phyloP scores from a whole-genome alignment of 2,329 filamentous ascomycete genomes.

The Sporothrix humicola region DNA sequence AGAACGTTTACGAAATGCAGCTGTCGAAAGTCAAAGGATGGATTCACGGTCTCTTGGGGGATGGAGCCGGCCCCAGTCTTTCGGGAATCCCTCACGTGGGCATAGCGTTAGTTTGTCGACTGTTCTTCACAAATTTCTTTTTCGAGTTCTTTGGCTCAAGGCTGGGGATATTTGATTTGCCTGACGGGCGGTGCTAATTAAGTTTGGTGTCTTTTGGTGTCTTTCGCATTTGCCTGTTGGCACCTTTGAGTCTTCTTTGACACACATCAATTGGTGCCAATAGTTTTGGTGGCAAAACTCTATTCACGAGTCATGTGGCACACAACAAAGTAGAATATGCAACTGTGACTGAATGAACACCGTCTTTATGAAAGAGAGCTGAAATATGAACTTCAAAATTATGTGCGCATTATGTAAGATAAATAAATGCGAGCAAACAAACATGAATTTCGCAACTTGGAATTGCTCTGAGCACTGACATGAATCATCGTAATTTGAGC shows the following conservation, averaged over 20 bases:
- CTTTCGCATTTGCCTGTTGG: no score
- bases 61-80: not conserved
- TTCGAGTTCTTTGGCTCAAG: not conserved
- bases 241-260: no score
- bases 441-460: no score
- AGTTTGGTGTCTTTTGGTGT: no score
- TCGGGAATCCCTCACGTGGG: not conserved
- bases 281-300: no score
- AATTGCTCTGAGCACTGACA: not conserved
- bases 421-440: no score
- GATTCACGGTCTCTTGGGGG: not conserved
- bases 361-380: no score
- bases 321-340: not conserved
- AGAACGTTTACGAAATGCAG: not conserved
- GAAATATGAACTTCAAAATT: no score
- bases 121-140: not conserved
- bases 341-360: not conserved
- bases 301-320: not conserved
- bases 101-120: not conserved
- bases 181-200: not conserved
- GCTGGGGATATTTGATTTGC: not conserved
- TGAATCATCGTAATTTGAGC: not conserved
- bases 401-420: no score
- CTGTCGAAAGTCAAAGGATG: not conserved
- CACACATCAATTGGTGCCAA: not conserved